phyloP scores from a whole-genome alignment of 2,329 filamentous ascomycete genomes.

The Verticillium longisporum region DNA sequence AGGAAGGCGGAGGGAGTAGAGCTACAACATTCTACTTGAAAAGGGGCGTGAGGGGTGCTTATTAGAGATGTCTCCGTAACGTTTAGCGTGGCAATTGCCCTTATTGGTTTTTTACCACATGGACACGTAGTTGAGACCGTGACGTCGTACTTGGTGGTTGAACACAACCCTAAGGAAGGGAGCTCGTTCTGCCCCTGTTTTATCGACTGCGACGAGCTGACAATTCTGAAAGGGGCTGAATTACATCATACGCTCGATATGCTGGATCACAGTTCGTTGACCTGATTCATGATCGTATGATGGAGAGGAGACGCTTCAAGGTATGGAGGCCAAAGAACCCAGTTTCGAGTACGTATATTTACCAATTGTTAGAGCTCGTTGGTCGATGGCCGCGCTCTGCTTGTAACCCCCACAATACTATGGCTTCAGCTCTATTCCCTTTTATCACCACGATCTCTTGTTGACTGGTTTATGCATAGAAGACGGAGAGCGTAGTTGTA shows the following conservation, averaged over 20 bases:
- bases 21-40: not conserved
- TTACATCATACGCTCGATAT: not conserved
- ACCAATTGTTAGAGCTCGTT: too few relatives aligned
- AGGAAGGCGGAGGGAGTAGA: not conserved
- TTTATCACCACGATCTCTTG: too few relatives aligned
- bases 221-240: not conserved
- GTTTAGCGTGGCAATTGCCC: conserved; percentile 4
- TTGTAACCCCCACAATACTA: too few relatives aligned
- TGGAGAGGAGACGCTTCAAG: too few relatives aligned
- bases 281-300: too few relatives aligned
- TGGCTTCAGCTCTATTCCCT: too few relatives aligned
- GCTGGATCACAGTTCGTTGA: too few relatives aligned
- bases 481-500: too few relatives aligned
- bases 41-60: not conserved
- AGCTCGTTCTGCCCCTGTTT: not conserved
- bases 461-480: too few relatives aligned
- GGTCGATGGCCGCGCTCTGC: too few relatives aligned
- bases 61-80: conserved; percentile 4
- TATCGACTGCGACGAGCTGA: not conserved
- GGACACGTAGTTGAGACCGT: not conserved
- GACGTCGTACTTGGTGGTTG: not conserved
- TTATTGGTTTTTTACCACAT: not conserved
- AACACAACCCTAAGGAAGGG: not conserved
- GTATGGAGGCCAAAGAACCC: too few relatives aligned
- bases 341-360: too few relatives aligned